phyloP scores from a whole-genome alignment of 2,329 filamentous ascomycete genomes.

The Verticillium klebahnii region DNA sequence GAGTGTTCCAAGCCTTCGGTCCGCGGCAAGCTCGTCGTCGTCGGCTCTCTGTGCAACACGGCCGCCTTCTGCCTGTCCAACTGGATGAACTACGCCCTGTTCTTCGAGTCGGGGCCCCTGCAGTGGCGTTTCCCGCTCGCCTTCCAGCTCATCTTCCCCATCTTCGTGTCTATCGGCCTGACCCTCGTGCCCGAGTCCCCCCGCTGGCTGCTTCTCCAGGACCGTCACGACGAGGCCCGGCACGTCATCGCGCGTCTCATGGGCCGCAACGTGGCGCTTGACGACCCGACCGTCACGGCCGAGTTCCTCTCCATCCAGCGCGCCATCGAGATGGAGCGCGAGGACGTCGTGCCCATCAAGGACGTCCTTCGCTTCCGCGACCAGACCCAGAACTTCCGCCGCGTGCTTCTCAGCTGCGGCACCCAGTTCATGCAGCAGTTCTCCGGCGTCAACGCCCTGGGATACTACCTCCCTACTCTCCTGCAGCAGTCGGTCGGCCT shows the following conservation, averaged over 20 bases:
- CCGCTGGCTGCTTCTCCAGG: constrained; percentile 46
- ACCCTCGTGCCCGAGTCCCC: constrained; percentile 38
- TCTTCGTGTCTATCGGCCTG: constrained; percentile 24
- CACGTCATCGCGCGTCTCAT: constrained; percentile 53
- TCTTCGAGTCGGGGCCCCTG: constrained; percentile 22
- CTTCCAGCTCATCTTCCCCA: constrained; percentile 32
- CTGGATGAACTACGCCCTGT: constrained; percentile 41
- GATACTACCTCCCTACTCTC: constrained; percentile 48
- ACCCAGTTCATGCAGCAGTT: constrained; percentile 43
- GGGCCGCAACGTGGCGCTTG: constrained; percentile 30
- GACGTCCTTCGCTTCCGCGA: constrained; percentile 31
- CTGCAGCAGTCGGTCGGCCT: constrained; percentile 52
- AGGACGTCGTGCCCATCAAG: constrained; percentile 22
- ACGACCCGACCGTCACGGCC: constrained; percentile 20
- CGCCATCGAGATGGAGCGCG: constrained; percentile 28
- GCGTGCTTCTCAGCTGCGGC: constrained; percentile 35
- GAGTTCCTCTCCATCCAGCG: constrained; percentile 31
- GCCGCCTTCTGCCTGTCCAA: constrained; percentile 40
- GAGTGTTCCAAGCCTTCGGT: constrained; percentile 26
- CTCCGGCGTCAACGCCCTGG: constrained; percentile 37
- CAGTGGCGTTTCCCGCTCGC: constrained; percentile 32
- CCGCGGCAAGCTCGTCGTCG: constrained; percentile 40
- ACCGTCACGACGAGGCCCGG: constrained; percentile 52
- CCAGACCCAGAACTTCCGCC: constrained; percentile 29
- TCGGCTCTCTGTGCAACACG: constrained; percentile 34